These are phyloP conservation scores for Golubevia pallescens DNA, from an alignment of 1,284 basidiomycete genomes.

Conservation along the genomic window DNA sequence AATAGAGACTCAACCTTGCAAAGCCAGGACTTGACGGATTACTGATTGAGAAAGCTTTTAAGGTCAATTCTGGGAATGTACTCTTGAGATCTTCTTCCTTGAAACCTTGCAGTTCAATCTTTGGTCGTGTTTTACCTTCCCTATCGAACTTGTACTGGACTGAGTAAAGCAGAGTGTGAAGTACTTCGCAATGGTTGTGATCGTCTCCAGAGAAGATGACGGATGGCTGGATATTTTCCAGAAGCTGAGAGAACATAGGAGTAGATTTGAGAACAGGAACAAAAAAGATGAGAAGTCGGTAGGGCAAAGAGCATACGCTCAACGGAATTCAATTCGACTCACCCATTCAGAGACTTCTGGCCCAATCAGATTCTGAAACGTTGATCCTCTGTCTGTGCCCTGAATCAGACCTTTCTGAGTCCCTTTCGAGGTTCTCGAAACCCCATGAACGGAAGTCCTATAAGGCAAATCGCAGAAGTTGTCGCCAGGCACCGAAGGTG, in stretches of 20 bases:
- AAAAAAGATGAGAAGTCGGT: no score
- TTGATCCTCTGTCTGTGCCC: constrained; percentile 30
- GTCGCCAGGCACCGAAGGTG: neutral
- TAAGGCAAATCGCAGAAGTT: constrained; percentile 22
- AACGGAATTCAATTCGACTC: no score
- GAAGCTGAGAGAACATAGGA: no score
- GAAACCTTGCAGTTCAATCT: no score
- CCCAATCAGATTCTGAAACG: constrained; percentile 45
- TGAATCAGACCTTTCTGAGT: constrained; percentile 25
- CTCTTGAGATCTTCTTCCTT: neutral
- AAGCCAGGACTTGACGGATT: constrained; percentile 36
- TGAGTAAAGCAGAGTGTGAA: constrained; percentile 15
- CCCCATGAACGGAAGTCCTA: constrained; percentile 21
- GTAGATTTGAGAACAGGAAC: no score
- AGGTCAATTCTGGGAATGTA: constrained; percentile 39
- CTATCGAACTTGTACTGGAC: no score
- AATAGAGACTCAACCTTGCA: constrained; percentile 31
- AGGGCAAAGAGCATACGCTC: no score
- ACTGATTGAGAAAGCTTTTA: constrained; percentile 50
- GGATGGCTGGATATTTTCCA: constrained; percentile 24
- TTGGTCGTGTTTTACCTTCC: no score
- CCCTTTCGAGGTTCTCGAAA: constrained; percentile 19
- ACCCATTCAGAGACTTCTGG: constrained; percentile 29
- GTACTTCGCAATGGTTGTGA: constrained; percentile 50
- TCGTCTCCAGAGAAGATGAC: constrained; percentile 49